phyloP scores from a whole-genome alignment of 78 protist species.

The Trichosphaerium sp. region DNA sequence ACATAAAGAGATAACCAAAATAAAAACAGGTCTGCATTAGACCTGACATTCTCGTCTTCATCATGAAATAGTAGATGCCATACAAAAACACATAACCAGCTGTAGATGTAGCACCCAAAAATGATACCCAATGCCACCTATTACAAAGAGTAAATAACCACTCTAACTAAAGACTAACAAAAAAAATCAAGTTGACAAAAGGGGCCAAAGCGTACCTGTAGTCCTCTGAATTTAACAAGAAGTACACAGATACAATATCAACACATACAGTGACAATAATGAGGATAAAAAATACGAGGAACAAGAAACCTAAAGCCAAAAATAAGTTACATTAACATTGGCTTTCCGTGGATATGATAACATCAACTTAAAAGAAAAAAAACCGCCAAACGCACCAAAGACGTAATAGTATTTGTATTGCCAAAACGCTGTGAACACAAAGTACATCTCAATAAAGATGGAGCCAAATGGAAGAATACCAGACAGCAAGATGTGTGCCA shows the following conservation, averaged over 20 bases:
- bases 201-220: conserved; percentile 45
- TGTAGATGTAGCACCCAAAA: conserved; percentile 51
- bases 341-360: no score
- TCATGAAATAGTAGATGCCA: conserved; percentile 70
- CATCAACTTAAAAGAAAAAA: no score
- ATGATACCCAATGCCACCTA: conserved; percentile 73
- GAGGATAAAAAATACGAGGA: conserved; percentile 34
- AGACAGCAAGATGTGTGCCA: conserved; percentile 19
- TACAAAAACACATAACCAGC: conserved; percentile 68
- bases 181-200: no score
- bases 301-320: no score
- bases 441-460: conserved; percentile 89
- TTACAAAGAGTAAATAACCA: not conserved
- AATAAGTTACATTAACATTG: no score
- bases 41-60: conserved; percentile 69
- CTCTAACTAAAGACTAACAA: not conserved
- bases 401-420: conserved; percentile 89
- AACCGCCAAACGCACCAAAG: conserved; percentile 80
- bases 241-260: conserved; percentile 63
- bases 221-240: conserved; percentile 79
- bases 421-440: conserved; percentile 85
- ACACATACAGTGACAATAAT: conserved; percentile 61
- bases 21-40: conserved; percentile 54
- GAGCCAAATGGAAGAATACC: conserved; percentile 86
- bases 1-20: conserved; percentile 31